Conservation (phyloP, 768 basidiomycete species). For the Suillus paluster region DNA sequence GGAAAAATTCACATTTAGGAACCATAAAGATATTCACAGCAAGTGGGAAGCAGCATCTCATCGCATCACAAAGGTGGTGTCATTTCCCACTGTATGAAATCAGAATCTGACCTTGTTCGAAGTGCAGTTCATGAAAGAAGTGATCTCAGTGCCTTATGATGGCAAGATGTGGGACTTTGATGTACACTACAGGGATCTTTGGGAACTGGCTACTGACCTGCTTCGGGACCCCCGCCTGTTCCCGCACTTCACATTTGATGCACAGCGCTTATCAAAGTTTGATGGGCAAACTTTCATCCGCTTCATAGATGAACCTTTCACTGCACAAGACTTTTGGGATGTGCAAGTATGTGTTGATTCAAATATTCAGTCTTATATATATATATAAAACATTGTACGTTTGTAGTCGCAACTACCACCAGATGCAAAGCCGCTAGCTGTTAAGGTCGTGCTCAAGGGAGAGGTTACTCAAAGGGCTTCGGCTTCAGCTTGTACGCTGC, state of each 20-base stretch:
- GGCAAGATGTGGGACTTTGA: conserved; percentile 17
- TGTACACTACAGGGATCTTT: conserved; percentile 25
- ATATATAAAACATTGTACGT: not conserved
- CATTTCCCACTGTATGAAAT: not conserved
- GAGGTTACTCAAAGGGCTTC: too few species aligned
- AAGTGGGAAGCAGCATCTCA: conserved; percentile 24
- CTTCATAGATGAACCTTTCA: conserved; percentile 43
- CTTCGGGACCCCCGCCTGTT: conserved; percentile 29
- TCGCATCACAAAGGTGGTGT: conserved; percentile 12
- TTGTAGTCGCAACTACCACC: not conserved
- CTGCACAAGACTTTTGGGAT: conserved; percentile 40
- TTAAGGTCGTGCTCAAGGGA: too few species aligned
- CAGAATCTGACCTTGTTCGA: conserved; percentile 5
- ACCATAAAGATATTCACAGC: conserved; percentile 21
- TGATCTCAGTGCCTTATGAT: conserved; percentile 23
- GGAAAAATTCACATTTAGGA: conserved; percentile 21
- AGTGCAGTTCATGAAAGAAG: conserved; percentile 17
- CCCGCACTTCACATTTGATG: conserved; percentile 37
- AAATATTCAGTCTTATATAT: too few species aligned
- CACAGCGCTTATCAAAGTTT: conserved; percentile 30
- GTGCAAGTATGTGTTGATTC: conserved; percentile 35
- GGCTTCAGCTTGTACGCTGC: too few species aligned
- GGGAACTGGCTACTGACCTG: conserved; percentile 33
- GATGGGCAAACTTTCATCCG: conserved; percentile 30
- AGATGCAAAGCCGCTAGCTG: conserved; percentile 29